phyloP scores from a whole-genome alignment of 2,329 filamentous ascomycete genomes.

The Alternaria brassicae region DNA sequence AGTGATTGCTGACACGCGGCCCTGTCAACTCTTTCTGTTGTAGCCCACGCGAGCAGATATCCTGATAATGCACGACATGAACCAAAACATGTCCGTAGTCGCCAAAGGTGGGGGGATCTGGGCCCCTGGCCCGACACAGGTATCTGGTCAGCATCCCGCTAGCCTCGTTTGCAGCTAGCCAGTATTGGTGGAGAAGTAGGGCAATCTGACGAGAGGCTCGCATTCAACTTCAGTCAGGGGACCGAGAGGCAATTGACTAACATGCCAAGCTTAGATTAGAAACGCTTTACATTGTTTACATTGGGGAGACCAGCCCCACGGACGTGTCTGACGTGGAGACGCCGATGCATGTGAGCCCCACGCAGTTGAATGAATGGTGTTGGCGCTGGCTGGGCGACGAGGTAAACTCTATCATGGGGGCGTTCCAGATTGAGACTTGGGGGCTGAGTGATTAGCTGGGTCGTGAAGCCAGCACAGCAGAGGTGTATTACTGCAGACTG shows the following conservation, averaged over 20 bases:
- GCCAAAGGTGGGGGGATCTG: not conserved
- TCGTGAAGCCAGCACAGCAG: not conserved
- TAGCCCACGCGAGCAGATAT: not conserved
- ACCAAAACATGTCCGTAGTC: not conserved
- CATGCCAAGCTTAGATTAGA: conserved; percentile 13
- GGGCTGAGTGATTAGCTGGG: not conserved
- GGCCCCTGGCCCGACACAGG: not conserved
- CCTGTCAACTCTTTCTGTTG: not conserved
- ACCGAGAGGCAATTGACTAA: not conserved
- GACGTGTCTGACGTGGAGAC: not conserved
- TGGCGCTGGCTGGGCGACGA: conserved; percentile 7
- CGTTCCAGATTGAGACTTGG: conserved; percentile 1
- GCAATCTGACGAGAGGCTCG: not conserved
- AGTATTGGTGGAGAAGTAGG: not conserved
- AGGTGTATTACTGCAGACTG: not conserved
- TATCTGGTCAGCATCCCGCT: not conserved
- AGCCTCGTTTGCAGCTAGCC: not conserved
- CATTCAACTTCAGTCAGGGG: conserved; percentile 1
- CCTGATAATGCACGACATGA: conserved; percentile 16
- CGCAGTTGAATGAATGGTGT: not conserved
- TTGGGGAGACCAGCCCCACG: not conserved
- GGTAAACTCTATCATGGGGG: conserved; percentile 3
- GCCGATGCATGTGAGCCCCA: not conserved
- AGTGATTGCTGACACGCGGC: conserved; percentile 7
- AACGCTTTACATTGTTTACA: not conserved